Base-by-base conservation (phyloP, 2,329 filamentous ascomycete species). In the Pleurostoma richardsiae region DNA sequence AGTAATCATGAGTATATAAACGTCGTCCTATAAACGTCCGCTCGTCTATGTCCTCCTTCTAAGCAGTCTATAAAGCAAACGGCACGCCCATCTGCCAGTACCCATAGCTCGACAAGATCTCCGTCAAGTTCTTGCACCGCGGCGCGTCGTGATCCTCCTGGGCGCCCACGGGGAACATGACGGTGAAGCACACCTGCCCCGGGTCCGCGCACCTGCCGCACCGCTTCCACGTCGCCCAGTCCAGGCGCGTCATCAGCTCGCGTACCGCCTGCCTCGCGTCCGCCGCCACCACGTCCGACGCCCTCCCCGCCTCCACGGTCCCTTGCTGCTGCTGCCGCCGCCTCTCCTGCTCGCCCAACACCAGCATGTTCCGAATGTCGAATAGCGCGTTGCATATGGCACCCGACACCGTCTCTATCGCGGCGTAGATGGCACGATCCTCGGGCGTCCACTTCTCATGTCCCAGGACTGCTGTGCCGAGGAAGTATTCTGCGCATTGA, bases 401-500 rank as follows among this genome's bases (percentile, higher is more conserved):
- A 1, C 51, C 33, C 3, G 66, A 62, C 7, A 77, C 71, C 2
- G 56, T 57, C 10, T 61, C 51, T 8, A 80, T 48, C 1, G 74
- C 71, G 1, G 65, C 58, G 42, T 69, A 59, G 10, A 80, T 68
- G 8, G 76, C 55, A 3, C 57, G 47, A 49, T 80, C 77, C 40
- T 70, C 63, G 1, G 53, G 33, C 2, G 72, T 76, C 56, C 59
- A 66, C 4, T 56, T 49, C 1, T 49, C 47, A 10, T 42, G 36
- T 3, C 29, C 44, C 0, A 54, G 40, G 39, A 58, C 31, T 0
- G 60, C 58, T 1, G 67, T 55, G 3, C 57, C 50, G 0, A 77
- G 62, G 48, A 72, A 74, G 43, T 79, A 74, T 7, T 60, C 47
- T 0, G 69, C 61, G 56, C 80, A 85, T 42, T 69, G 65, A 3